Percentiles rank a stretch among this genome's conserved stretches.
phyloP scores from a whole-genome alignment of 2,329 filamentous ascomycete genomes.

The Cryphonectria naterciae region DNA sequence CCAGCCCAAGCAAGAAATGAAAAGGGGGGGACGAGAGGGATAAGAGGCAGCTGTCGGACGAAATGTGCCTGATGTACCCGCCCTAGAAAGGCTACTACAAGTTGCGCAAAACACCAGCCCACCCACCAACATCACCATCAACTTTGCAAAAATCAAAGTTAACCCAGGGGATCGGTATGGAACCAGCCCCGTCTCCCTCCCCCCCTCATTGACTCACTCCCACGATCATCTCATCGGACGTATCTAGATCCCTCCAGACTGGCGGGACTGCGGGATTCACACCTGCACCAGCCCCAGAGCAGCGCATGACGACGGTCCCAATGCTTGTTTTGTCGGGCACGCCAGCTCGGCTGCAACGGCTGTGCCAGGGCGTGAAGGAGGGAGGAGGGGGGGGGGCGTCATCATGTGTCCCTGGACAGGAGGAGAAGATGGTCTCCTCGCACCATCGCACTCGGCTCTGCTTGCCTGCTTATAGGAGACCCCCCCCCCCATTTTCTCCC shows the following conservation, averaged over 20 bases:
- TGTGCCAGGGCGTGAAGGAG: neutral
- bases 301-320: constrained; percentile 1
- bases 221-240: constrained; percentile 27
- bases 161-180: constrained; percentile 17
- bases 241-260: constrained; percentile 29
- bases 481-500: neutral
- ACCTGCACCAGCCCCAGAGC: constrained; percentile 5
- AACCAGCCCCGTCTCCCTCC: constrained; percentile 4
- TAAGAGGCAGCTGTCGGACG: neutral
- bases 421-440: neutral
- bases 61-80: constrained; percentile 23
- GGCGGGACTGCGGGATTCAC: constrained; percentile 16
- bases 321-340: neutral
- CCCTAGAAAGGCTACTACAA: neutral
- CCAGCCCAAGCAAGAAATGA: neutral
- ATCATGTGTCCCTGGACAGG: neutral
- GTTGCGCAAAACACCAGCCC: constrained; percentile 2
- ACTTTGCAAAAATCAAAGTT: neutral
- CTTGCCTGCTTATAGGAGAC: constrained; percentile 10
- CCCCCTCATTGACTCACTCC: neutral
- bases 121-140: constrained; percentile 4
- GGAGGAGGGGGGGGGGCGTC: neutral
- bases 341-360: constrained; percentile 9
- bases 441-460: neutral
- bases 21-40: neutral